These are phyloP conservation scores for Aspergillus ellipticus DNA, from an alignment of 495 filamentous ascomycete genomes.

Conservation along the genomic window DNA sequence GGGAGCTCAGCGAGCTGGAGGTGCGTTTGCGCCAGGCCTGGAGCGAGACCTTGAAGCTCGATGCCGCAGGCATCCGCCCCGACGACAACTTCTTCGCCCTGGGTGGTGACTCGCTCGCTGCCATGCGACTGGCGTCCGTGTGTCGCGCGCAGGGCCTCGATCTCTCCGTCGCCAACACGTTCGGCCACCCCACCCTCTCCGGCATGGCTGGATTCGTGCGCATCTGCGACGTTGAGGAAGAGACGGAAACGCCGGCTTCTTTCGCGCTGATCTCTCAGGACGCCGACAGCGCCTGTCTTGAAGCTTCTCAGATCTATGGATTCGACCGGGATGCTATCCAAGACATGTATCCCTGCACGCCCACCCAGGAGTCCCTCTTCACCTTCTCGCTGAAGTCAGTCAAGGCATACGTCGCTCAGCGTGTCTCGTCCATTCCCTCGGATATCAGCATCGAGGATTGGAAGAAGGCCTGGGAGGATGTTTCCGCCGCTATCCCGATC, in stretches of 20 bases:
- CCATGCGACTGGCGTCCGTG: conserved; percentile 49
- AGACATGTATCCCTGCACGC: conserved; percentile 60
- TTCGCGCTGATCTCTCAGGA: conserved; percentile 33
- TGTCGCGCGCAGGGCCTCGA: conserved; percentile 30
- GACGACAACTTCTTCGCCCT: conserved; percentile 55
- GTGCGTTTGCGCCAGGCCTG: conserved; percentile 38
- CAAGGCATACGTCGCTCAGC: conserved; percentile 57
- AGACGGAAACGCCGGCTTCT: conserved; percentile 24
- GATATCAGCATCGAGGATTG: conserved; percentile 33
- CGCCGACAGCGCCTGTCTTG: conserved; percentile 25
- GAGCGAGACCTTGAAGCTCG: conserved; percentile 38
- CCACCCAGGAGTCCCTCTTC: conserved; percentile 62
- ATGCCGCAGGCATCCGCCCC: conserved; percentile 25
- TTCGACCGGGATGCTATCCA: conserved; percentile 29
- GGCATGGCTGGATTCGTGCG: conserved; percentile 30
- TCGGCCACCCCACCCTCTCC: conserved; percentile 46
- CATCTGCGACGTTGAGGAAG: conserved; percentile 6
- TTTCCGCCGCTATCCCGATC: conserved; percentile 45
- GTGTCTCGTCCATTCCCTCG: conserved; percentile 39
- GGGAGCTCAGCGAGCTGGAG: conserved; percentile 35
- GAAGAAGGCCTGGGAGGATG: conserved; percentile 48
- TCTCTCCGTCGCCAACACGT: conserved; percentile 37
- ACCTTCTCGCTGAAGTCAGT: conserved; percentile 54
- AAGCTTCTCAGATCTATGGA: conserved; percentile 30
- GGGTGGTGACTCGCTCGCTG: conserved; percentile 60